Percentiles rank a stretch among this genome's conserved stretches.
phyloP scores from a whole-genome alignment of 345 rosid genomes.

The Sisymbrium altissimum region DNA sequence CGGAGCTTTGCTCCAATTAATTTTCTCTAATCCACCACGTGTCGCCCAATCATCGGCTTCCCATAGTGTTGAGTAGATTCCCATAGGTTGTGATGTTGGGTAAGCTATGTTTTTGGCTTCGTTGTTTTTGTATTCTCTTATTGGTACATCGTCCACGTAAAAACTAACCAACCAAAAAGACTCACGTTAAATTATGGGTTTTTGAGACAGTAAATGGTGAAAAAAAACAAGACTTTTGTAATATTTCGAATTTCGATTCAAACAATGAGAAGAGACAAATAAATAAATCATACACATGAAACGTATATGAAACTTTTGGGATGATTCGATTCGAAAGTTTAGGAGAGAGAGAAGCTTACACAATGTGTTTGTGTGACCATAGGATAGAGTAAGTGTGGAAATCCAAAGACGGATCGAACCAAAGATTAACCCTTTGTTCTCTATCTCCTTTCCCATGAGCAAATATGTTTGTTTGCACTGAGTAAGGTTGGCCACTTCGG shows the following conservation, averaged over 20 bases:
- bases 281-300: neutral
- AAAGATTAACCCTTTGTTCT: slow-evolving; percentile 86
- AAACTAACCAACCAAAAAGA: slow-evolving; percentile 41
- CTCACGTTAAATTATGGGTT: neutral
- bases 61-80: slow-evolving; percentile 88
- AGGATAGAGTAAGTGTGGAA: slow-evolving; percentile 65
- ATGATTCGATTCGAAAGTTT: neutral
- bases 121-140: slow-evolving; percentile 86
- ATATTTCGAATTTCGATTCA: neutral
- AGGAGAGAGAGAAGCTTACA: slow-evolving; percentile 45
- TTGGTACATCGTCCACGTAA: slow-evolving; percentile 73
- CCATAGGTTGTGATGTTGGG: slow-evolving; percentile 83
- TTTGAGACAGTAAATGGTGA: neutral
- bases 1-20: slow-evolving; percentile 88
- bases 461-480: slow-evolving; percentile 85
- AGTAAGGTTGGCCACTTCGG: slow-evolving; percentile 80
- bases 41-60: slow-evolving; percentile 99
- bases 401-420: slow-evolving; percentile 86
- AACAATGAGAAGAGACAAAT: slow-evolving; percentile 18
- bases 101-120: slow-evolving; percentile 60
- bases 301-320: neutral
- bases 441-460: slow-evolving; percentile 92
- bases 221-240: neutral
- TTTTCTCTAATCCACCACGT: slow-evolving; percentile 91
- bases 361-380: slow-evolving; percentile 76